These are phyloP conservation scores for Podospora anserina DNA, from an alignment of 495 filamentous ascomycete genomes.

Conservation along the genomic window DNA sequence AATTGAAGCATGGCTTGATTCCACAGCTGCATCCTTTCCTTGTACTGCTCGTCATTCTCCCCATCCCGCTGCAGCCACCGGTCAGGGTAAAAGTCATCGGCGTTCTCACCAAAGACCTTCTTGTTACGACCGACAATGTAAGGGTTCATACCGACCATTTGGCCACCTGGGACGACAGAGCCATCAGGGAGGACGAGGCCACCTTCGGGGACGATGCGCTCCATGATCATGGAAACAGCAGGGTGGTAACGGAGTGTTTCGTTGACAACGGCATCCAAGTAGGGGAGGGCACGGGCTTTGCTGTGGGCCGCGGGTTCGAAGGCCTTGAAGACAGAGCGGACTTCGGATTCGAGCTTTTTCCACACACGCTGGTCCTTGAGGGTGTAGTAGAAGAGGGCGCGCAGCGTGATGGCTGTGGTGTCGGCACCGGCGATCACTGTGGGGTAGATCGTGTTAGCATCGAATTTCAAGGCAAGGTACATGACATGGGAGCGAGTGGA, in stretches of 20 bases:
- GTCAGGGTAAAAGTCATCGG: conserved; percentile 53
- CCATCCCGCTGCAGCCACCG: conserved; percentile 37
- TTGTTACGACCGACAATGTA: conserved; percentile 39
- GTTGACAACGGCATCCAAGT: conserved; percentile 59
- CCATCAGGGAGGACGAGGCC: conserved; percentile 53
- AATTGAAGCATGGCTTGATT: conserved; percentile 44
- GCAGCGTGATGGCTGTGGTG: conserved; percentile 43
- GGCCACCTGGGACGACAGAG: conserved; percentile 49
- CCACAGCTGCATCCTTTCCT: conserved; percentile 23
- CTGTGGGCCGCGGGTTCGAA: conserved; percentile 23
- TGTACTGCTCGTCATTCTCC: conserved; percentile 25
- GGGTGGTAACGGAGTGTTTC: conserved; percentile 59
- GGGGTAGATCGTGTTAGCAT: not conserved
- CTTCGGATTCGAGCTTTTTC: conserved; percentile 26
- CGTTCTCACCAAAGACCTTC: conserved; percentile 48
- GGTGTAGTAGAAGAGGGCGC: conserved; percentile 34
- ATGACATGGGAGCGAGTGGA: not conserved
- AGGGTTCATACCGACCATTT: conserved; percentile 33
- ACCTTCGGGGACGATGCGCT: conserved; percentile 55
- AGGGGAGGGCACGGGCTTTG: conserved; percentile 41
- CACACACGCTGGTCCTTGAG: conserved; percentile 33
- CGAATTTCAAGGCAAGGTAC: not conserved
- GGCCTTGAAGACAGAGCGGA: conserved; percentile 15
- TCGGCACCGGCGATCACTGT: conserved; percentile 44
- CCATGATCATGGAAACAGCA: conserved; percentile 50